Percentiles rank a stretch among this genome's conserved stretches.
These are phyloP conservation scores for Exophiala viscosa DNA, from an alignment of 2,329 filamentous ascomycete species.

Conservation along the genomic window DNA sequence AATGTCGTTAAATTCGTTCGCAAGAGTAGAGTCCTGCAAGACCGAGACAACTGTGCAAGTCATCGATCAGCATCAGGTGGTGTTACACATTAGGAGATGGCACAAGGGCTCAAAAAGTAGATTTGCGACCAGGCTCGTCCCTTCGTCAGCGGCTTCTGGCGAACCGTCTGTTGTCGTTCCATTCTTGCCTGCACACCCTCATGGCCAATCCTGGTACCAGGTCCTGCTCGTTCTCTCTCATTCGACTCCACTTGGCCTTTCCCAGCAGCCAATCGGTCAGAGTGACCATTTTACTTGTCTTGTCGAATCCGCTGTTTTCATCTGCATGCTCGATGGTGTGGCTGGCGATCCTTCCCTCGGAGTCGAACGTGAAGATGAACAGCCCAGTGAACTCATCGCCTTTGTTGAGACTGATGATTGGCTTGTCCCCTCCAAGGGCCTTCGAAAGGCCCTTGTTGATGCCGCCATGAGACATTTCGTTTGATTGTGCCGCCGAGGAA, in stretches of 20 bases:
- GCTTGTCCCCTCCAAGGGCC: slow-evolving; percentile 50
- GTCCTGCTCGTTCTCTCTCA: slow-evolving; percentile 36
- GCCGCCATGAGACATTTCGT: slow-evolving; percentile 22
- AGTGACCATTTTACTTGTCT: slow-evolving; percentile 78
- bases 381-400: slow-evolving; percentile 74
- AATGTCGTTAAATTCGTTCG: slow-evolving; percentile 1
- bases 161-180: slow-evolving; percentile 14
- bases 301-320: slow-evolving; percentile 77
- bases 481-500: slow-evolving; percentile 16
- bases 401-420: slow-evolving; percentile 51
- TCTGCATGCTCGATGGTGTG: slow-evolving; percentile 95
- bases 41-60: not conserved
- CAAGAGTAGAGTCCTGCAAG: slow-evolving; percentile 6
- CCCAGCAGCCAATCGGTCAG: slow-evolving; percentile 93
- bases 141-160: slow-evolving; percentile 1
- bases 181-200: slow-evolving; percentile 27
- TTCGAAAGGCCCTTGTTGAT: slow-evolving; percentile 41
- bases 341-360: slow-evolving; percentile 73
- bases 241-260: slow-evolving; percentile 55
- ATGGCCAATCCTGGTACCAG: slow-evolving; percentile 28
- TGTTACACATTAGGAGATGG: too few species aligned
- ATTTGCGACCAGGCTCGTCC: not conserved
- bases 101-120: not conserved
- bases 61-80: too few species aligned
- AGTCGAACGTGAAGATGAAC: slow-evolving; percentile 94